Percentiles rank a stretch among this genome's conserved stretches.
phyloP scores from a whole-genome alignment of 805 yeast species.

The Saccharomycopsis selenospora region DNA sequence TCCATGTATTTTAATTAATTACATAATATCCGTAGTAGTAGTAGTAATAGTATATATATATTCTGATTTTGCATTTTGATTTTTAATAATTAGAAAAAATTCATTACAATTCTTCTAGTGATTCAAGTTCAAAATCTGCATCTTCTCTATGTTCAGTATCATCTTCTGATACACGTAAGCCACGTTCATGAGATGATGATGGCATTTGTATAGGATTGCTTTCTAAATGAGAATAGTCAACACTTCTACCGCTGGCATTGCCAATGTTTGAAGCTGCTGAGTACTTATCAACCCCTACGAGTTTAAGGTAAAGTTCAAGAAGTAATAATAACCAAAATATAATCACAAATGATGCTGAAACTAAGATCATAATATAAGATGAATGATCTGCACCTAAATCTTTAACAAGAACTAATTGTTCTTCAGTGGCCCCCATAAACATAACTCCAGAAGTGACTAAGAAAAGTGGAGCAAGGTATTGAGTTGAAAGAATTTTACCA shows the following conservation, averaged over 20 bases:
- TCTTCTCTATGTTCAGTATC: background rate
- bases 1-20: too few species aligned
- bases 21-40: too few species aligned
- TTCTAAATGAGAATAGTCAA: conserved; percentile 8
- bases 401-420: conserved; percentile 65
- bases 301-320: conserved; percentile 47
- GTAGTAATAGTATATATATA: too few species aligned
- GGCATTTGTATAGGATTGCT: background rate
- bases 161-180: too few species aligned
- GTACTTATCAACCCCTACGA: conserved; percentile 25
- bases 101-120: conserved; percentile 2
- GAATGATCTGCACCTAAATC: conserved; percentile 79
- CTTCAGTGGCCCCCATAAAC: conserved; percentile 92
- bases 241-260: background rate
- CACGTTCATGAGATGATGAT: too few species aligned
- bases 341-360: conserved; percentile 67
- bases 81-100: too few species aligned
- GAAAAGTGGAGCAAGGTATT: conserved; percentile 79
- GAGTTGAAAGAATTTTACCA: conserved; percentile 59
- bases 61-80: background rate
- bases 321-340: conserved; percentile 59
- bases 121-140: conserved; percentile 14
- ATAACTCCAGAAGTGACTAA: conserved; percentile 70
- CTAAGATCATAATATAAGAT: conserved; percentile 64
- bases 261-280: background rate